Conservation (phyloP, 306 rosid species). For the Fragaria ananassa region DNA sequence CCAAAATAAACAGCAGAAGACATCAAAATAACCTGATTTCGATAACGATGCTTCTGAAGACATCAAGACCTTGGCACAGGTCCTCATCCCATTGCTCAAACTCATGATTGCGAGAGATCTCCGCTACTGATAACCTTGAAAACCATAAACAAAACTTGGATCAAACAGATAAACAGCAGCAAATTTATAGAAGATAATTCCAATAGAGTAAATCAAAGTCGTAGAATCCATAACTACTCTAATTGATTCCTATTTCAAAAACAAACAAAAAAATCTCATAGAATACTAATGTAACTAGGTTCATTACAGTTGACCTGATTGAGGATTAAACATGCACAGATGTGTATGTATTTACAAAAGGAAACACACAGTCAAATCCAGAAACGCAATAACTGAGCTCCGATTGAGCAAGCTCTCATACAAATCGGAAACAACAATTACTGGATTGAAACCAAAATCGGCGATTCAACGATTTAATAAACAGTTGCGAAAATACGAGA, state of each 20-base stretch:
- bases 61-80: conserved; percentile 30
- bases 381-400: neutral
- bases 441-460: neutral
- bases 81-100: conserved; percentile 21
- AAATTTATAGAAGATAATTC: neutral
- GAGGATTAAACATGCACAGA: neutral
- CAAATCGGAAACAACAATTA: neutral
- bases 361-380: neutral
- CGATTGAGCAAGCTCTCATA: neutral
- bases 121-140: neutral
- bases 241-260: neutral
- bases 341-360: neutral
- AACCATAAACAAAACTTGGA: neutral
- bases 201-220: neutral
- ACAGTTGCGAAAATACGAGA: too few relatives aligned
- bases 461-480: neutral
- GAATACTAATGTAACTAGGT: neutral
- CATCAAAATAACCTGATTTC: conserved; percentile 26
- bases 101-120: conserved; percentile 3
- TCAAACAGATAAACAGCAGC: neutral
- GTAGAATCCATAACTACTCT: neutral
- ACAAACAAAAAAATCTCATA: too few relatives aligned
- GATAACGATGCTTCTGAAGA: conserved; percentile 14
- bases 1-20: neutral
- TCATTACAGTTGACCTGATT: neutral